Base-by-base conservation (phyloP, 805 yeast genomes). In the Suhomyces emberorum region DNA sequence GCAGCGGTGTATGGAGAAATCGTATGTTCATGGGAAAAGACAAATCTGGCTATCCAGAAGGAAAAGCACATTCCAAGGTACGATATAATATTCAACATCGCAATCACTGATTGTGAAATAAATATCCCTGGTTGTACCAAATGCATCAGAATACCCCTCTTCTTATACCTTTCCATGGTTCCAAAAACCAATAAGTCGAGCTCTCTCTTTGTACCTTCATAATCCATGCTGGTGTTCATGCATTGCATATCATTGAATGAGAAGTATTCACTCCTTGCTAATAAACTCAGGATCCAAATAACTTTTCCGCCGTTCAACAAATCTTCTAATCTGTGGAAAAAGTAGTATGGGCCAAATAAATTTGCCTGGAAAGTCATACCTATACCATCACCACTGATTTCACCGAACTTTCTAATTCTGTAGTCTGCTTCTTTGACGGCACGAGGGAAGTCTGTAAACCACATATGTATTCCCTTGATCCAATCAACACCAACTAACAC, bases 81-180 rank as follows among this genome's bases (percentile, higher is more conserved):
- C 1, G 95, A 82, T 57, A 89, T 69, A 4, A 83, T 61, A 54
- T 88, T 88, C 55, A 93, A 72, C 49, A 74, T 85, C 48, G 79
- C 76, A 59, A 76, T 79, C 49, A 86, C 88, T 3, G 95, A 83
- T 43, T 81, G 81, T 35, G 95, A 83, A 15, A 83, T 82, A 60
- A 93, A 88, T 18, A 93, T 86, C 12, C 99, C 98, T 0, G 99
- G 99, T 42, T 93, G 96, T 4, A 85, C 79, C 22, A 91, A 63
- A 61, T 85, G 88, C 53, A 84, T 88, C 32, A 65, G 69, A 32
- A 91, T 75, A 34, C 71, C 54, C 9, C 72, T 49, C 20, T 63
- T 48, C 17, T 53, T 51, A 52, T 87, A 62, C 14, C 63, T 47
- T 40, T 74, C 55, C 57, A 76, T 84, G 2, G 88, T 76, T 7